Conservation (phyloP, 2,329 filamentous ascomycete genomes). For the Tothia fuscella region DNA sequence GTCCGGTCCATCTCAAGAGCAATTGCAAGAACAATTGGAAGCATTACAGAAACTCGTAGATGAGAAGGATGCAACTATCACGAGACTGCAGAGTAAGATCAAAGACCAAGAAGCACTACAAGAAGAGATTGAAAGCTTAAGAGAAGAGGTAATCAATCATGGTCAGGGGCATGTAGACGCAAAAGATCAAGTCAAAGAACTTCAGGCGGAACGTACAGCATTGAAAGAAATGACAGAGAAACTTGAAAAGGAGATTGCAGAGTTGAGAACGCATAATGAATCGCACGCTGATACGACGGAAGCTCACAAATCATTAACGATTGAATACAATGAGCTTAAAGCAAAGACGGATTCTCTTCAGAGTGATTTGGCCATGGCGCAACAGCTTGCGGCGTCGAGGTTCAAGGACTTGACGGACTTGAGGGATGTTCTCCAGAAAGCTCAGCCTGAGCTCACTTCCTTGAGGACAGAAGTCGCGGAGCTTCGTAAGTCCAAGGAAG, state of each 20-base stretch:
- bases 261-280: slow-evolving; percentile 37
- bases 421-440: slow-evolving; percentile 66
- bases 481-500: slow-evolving; percentile 63
- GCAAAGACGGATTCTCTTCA: slow-evolving; percentile 57
- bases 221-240: slow-evolving; percentile 53
- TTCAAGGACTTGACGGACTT: slow-evolving; percentile 82
- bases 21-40: slow-evolving; percentile 17
- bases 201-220: slow-evolving; percentile 55
- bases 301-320: slow-evolving; percentile 44
- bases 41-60: slow-evolving; percentile 22
- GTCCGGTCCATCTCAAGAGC: background rate
- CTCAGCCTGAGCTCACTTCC: slow-evolving; percentile 72
- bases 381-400: slow-evolving; percentile 73
- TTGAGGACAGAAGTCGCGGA: slow-evolving; percentile 65
- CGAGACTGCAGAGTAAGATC: slow-evolving; percentile 55
- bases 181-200: slow-evolving; percentile 60
- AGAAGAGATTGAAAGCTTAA: slow-evolving; percentile 76
- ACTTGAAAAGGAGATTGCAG: slow-evolving; percentile 58
- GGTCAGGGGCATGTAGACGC: slow-evolving; percentile 76
- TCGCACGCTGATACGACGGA: slow-evolving; percentile 35
- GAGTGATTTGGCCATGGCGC: slow-evolving; percentile 72
- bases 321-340: slow-evolving; percentile 61
- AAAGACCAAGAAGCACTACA: slow-evolving; percentile 65
- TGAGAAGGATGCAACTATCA: slow-evolving; percentile 60
- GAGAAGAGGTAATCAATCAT: slow-evolving; percentile 66